A percentile compares a stretch with the other conserved stretches of the same genome.
These are phyloP conservation scores for Blepharisma japonicum DNA, from an alignment of 73 alveolate genomes.

Conservation along the genomic window DNA sequence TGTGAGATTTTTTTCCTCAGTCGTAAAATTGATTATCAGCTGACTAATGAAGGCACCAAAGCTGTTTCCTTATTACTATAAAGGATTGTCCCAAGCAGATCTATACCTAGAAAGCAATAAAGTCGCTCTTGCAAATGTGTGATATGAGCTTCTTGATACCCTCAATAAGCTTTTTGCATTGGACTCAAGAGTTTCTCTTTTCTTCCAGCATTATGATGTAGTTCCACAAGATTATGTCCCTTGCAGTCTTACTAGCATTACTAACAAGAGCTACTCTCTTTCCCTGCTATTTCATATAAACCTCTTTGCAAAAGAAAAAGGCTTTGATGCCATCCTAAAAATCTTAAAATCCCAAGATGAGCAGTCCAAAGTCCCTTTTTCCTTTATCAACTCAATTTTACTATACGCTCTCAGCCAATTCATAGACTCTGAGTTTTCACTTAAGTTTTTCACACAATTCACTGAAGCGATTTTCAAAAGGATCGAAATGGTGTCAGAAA, in stretches of 20 bases:
- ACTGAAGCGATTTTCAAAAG: background rate
- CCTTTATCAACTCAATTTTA: background rate
- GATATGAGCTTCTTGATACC: background rate
- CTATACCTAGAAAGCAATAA: constrained; percentile 4
- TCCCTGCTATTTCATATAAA: background rate
- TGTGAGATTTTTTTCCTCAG: background rate
- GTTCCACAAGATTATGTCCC: background rate
- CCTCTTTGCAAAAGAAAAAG: background rate
- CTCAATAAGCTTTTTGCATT: background rate
- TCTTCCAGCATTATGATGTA: constrained; percentile 5
- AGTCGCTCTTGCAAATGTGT: background rate
- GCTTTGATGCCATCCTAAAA: constrained; percentile 4
- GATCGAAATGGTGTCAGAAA: constrained; percentile 1
- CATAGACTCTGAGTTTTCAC: background rate
- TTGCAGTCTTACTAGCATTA: background rate
- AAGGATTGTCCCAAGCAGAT: background rate
- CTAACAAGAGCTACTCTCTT: background rate
- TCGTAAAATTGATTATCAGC: background rate
- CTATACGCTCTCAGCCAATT: background rate
- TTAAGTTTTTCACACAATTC: background rate
- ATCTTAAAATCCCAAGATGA: background rate
- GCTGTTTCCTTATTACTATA: constrained; percentile 14
- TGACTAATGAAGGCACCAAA: background rate
- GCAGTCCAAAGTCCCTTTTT: background rate
- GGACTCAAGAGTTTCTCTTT: background rate